Evolutionary conservation across 2,329 filamentous ascomycete genomes (phyloP).

Genomic region (Alternaria arborescens): DNA sequence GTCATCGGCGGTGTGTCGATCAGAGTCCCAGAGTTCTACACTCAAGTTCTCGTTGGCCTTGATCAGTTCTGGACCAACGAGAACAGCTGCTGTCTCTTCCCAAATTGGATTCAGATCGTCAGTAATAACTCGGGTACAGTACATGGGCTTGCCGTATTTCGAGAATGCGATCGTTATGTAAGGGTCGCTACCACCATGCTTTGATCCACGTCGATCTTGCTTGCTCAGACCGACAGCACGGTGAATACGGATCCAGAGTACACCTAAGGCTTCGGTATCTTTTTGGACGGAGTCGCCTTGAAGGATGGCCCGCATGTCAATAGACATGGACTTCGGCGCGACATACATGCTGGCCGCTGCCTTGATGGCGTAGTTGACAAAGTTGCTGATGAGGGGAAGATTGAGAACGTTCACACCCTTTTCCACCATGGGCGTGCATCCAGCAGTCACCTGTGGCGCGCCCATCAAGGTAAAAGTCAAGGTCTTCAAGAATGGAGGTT

Average conservation of each 20-base stretch:
- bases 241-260: conserved; percentile 93
- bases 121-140: conserved; percentile 94
- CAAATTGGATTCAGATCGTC: conserved; percentile 94
- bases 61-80: conserved; percentile 89
- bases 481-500: conserved; percentile 91
- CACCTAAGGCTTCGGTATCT: conserved; percentile 82
- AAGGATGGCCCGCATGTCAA: conserved; percentile 89
- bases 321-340: conserved; percentile 90
- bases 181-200: conserved; percentile 88
- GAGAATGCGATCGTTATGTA: conserved; percentile 96
- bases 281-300: conserved; percentile 93
- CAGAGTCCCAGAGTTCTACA: conserved; percentile 95
- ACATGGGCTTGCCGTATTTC: conserved; percentile 97
- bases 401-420: conserved; percentile 91
- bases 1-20: conserved; percentile 90
- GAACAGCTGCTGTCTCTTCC: conserved; percentile 83
- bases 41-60: conserved; percentile 93
- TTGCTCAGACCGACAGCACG: conserved; percentile 88
- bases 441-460: conserved; percentile 85
- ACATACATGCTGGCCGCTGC: conserved; percentile 89
- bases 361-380: conserved; percentile 94
- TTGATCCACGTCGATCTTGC: conserved; percentile 83
- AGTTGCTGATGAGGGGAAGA: conserved; percentile 90
- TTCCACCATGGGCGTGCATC: conserved; percentile 92
- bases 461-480: conserved; percentile 96